Evolutionary conservation across 106 monocot species (phyloP).

Genomic region (Amphibolis antarctica): DNA sequence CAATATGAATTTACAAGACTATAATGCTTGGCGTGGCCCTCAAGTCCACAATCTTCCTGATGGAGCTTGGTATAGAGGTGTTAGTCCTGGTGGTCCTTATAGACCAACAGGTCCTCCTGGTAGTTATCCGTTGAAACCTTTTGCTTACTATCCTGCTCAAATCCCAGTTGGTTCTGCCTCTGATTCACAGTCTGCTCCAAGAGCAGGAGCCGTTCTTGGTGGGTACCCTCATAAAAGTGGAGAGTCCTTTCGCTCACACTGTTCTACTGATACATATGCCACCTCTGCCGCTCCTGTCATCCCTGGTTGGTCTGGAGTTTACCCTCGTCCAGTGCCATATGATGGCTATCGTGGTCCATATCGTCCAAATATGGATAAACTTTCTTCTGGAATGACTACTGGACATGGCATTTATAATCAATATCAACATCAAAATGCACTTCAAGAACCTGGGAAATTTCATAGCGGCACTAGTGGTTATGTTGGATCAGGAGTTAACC

Average conservation of each 20-base stretch:
- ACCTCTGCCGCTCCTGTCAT: conserved; percentile 31
- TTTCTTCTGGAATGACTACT: conserved; percentile 16
- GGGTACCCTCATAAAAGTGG: conserved; percentile 32
- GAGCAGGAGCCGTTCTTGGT: conserved; percentile 31
- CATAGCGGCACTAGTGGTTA: conserved; percentile 14
- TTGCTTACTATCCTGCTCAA: conserved; percentile 44
- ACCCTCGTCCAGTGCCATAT: conserved; percentile 37
- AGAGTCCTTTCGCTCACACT: conserved; percentile 35
- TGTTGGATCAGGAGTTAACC: conserved; percentile 15
- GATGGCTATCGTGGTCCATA: conserved; percentile 49
- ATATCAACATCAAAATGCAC: conserved; percentile 21
- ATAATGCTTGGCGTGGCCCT: conserved; percentile 54
- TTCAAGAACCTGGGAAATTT: conserved; percentile 16
- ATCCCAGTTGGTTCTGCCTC: conserved; percentile 22
- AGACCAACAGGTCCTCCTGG: conserved; percentile 42
- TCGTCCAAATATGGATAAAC: conserved; percentile 22
- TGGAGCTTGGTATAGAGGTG: conserved; percentile 54
- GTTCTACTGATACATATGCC: conserved; percentile 43
- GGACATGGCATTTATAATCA: conserved; percentile 5
- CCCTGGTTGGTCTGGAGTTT: conserved; percentile 43
- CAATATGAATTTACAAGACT: conserved; percentile 26
- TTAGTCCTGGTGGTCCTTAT: conserved; percentile 38
- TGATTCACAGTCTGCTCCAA: conserved; percentile 29
- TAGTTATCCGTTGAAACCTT: conserved; percentile 40
- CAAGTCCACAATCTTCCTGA: conserved; percentile 35